Conservation (phyloP, 441 rosid genomes). For the Isatis lusitanica region DNA sequence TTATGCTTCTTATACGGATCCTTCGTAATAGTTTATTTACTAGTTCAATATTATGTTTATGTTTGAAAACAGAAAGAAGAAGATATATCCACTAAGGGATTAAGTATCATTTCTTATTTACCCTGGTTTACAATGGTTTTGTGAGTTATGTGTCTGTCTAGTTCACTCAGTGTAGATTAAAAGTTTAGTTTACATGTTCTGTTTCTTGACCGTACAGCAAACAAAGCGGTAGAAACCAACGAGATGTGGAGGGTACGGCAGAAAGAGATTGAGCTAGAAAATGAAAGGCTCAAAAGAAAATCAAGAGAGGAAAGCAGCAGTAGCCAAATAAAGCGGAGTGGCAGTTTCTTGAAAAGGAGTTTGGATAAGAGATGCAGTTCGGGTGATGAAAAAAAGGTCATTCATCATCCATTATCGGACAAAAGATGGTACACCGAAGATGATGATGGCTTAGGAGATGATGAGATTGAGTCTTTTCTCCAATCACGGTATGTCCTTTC, state of each 20-base stretch:
- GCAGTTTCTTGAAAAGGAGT: conserved; percentile 22
- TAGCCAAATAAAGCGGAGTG: conserved; percentile 38
- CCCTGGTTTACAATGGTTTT: not conserved
- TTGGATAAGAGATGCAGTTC: conserved; percentile 34
- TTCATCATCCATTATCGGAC: conserved; percentile 43
- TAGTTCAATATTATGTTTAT: not conserved
- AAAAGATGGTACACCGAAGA: conserved; percentile 41
- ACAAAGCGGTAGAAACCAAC: conserved; percentile 74
- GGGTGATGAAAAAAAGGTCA: conserved; percentile 28
- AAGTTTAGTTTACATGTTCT: not conserved
- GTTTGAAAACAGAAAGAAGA: not conserved
- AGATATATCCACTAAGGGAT: not conserved
- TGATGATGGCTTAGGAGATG: conserved; percentile 59
- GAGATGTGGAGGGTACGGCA: conserved; percentile 85
- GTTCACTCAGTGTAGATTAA: not conserved
- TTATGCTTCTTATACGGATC: not conserved
- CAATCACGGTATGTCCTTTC: conserved; percentile 53
- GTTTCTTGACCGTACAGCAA: conserved; percentile 50
- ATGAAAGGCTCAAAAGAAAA: conserved; percentile 45
- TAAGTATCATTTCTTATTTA: not conserved
- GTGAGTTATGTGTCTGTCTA: not conserved
- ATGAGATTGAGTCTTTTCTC: conserved; percentile 73
- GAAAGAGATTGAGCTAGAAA: conserved; percentile 64
- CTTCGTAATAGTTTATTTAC: not conserved
- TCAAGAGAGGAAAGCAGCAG: conserved; percentile 42